Conservation (phyloP, 2,329 filamentous ascomycete species). For the Fusarium drepaniforme region DNA sequence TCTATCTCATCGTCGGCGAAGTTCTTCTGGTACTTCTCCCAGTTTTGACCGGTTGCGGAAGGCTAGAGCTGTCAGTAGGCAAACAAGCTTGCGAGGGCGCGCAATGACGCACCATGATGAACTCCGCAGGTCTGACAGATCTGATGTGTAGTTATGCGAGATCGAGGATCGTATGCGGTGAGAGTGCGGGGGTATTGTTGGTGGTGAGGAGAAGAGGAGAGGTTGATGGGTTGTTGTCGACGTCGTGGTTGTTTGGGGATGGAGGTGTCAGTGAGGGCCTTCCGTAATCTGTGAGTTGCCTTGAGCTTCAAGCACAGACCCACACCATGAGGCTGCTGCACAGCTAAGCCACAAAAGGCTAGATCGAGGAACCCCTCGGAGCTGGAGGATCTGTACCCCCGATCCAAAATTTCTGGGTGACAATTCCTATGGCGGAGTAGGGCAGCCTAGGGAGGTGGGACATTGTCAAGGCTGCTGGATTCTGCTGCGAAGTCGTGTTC, state of each 20-base stretch:
- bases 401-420: slow-evolving; percentile 55
- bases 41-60: slow-evolving; percentile 92
- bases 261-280: slow-evolving; percentile 51
- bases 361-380: slow-evolving; percentile 46
- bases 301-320: slow-evolving; percentile 53
- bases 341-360: slow-evolving; percentile 42
- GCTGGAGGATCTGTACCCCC: slow-evolving; percentile 55
- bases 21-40: slow-evolving; percentile 99
- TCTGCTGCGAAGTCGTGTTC: slow-evolving; percentile 44
- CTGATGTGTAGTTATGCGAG: neutral
- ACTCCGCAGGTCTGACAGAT: slow-evolving; percentile 44
- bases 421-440: slow-evolving; percentile 51
- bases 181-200: slow-evolving; percentile 1
- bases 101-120: slow-evolving; percentile 56
- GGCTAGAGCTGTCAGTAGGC: slow-evolving; percentile 69
- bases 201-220: slow-evolving; percentile 15
- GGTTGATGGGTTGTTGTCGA: slow-evolving; percentile 30
- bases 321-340: slow-evolving; percentile 35
- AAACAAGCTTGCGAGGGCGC: slow-evolving; percentile 14
- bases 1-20: slow-evolving; percentile 97
- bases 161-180: neutral
- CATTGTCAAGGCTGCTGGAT: slow-evolving; percentile 51
- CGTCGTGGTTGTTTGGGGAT: slow-evolving; percentile 44
- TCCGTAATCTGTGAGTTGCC: slow-evolving; percentile 57
- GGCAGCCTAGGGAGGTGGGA: slow-evolving; percentile 54